Base-by-base conservation (phyloP, 208 protist genomes). In the Naegleria fowleri region DNA sequence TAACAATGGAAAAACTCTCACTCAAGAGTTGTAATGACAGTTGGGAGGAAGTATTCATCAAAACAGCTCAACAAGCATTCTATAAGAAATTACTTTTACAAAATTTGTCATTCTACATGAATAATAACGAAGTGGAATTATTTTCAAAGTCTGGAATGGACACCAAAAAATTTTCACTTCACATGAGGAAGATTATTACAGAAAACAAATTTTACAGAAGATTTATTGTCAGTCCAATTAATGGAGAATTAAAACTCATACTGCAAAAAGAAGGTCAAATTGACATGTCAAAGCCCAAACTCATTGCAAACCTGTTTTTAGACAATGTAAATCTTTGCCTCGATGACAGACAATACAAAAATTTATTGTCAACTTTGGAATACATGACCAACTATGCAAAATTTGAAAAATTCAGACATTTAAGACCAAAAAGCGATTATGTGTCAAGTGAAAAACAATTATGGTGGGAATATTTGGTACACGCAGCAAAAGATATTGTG, bases 41-140 rank as follows among this genome's bases (percentile, higher is more conserved):
- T 89, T 89, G 41, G 41, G 43, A 67, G 33, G 16, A 89, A 41
- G 16, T n/a, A 41, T 89, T 89, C 39, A 89, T 89, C 15, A 89
- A 58, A 22, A 40, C 22, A 16, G 40, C 9, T n/a, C 25, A n/a
- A 87, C 25, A 25, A 87, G 40, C 22, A 36, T 48, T 87, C 39
- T 87, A 55, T 55, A 87, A 87, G 33, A n/a, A 40, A 87, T 5
- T 52, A 9, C 7, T n/a, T 38, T 36, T 87, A 55, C 38, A 87
- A 52, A 52, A 39, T 25, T 87, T 87, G 33, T 87, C 84, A 9
- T 33, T 87, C 22, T 87, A 87, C 33, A 52, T 87, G 40, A 87
- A 87, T 19, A 87, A 33, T 79, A 86, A 86, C 29, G 83, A 86
- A 48, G 41, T 48, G 16, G 33, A 51, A 51, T 43, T 86, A 40